phyloP scores from a whole-genome alignment of 1,139 yeast genomes.

The Yamadazyma aaseri region DNA sequence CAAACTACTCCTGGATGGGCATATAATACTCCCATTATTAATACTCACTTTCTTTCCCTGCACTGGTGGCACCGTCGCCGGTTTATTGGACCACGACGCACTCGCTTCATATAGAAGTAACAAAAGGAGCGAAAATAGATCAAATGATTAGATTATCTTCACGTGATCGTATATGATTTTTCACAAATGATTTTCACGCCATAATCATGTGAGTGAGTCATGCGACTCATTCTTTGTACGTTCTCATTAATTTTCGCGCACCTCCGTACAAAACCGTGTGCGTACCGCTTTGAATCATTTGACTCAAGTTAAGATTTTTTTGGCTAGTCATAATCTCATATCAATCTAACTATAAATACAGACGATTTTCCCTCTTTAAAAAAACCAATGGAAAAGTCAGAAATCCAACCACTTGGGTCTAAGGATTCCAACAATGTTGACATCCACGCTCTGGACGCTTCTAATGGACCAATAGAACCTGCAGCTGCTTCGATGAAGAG shows the following conservation, averaged over 20 bases:
- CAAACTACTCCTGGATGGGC: background rate
- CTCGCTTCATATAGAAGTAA: background rate
- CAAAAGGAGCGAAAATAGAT: too few species aligned
- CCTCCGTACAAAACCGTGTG: too few species aligned
- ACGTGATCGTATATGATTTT: too few species aligned
- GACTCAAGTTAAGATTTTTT: conserved; percentile 7
- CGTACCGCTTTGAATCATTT: conserved; percentile 9
- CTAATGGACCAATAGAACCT: background rate
- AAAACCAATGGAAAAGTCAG: background rate
- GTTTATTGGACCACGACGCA: background rate
- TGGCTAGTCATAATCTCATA: background rate
- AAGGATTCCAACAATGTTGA: background rate
- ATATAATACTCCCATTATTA: too few species aligned
- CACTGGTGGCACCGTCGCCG: conserved; percentile 1
- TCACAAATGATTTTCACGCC: too few species aligned
- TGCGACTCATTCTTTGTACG: too few species aligned
- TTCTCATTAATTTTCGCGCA: too few species aligned
- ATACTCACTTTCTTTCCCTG: background rate
- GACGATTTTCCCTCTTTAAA: conserved; percentile 3
- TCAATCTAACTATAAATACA: background rate
- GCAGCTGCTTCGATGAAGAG: conserved; percentile 44
- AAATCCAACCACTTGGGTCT: background rate
- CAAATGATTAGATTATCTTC: too few species aligned
- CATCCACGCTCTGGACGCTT: background rate
- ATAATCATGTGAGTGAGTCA: too few species aligned